These are phyloP conservation scores for Fusarium dimerum DNA, from an alignment of 2,329 filamentous ascomycete genomes.

Conservation along the genomic window DNA sequence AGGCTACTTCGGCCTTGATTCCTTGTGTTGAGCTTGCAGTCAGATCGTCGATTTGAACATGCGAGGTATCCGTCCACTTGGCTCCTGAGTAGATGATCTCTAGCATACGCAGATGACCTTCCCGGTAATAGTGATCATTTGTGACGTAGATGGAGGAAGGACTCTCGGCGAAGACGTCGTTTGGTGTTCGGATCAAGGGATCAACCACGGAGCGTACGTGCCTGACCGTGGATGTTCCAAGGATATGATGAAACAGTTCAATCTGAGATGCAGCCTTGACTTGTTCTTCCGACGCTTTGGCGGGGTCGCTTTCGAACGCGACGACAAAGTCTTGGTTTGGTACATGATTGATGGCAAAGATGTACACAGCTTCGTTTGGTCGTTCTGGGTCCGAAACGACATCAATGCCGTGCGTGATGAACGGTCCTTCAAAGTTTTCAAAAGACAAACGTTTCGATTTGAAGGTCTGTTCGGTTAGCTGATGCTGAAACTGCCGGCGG, in stretches of 20 bases:
- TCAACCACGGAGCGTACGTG: conserved; percentile 57
- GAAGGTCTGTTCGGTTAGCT: not conserved
- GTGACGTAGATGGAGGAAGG: conserved; percentile 56
- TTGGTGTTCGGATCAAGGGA: conserved; percentile 56
- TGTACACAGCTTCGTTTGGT: conserved; percentile 48
- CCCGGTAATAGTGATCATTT: conserved; percentile 58
- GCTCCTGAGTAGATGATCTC: conserved; percentile 46
- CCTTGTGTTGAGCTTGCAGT: conserved; percentile 26
- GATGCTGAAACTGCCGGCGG: too few species aligned
- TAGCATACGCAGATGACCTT: conserved; percentile 46
- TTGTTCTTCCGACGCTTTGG: not conserved
- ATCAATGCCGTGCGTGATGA: conserved; percentile 62
- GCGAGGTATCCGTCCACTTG: conserved; percentile 52
- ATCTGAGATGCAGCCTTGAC: conserved; percentile 51
- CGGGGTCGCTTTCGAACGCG: conserved; percentile 20
- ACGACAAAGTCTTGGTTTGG: conserved; percentile 46
- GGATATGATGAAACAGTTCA: conserved; percentile 57
- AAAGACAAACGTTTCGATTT: conserved; percentile 39
- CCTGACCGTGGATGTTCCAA: conserved; percentile 41
- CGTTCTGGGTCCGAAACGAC: conserved; percentile 51
- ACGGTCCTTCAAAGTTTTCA: conserved; percentile 52
- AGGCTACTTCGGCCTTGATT: conserved; percentile 40
- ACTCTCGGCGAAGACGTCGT: conserved; percentile 54
- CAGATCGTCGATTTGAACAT: conserved; percentile 39
- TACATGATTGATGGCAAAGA: conserved; percentile 62